These are phyloP conservation scores for Fusarium solani-melongenae DNA, from an alignment of 2,329 filamentous ascomycete genomes.

Conservation along the genomic window DNA sequence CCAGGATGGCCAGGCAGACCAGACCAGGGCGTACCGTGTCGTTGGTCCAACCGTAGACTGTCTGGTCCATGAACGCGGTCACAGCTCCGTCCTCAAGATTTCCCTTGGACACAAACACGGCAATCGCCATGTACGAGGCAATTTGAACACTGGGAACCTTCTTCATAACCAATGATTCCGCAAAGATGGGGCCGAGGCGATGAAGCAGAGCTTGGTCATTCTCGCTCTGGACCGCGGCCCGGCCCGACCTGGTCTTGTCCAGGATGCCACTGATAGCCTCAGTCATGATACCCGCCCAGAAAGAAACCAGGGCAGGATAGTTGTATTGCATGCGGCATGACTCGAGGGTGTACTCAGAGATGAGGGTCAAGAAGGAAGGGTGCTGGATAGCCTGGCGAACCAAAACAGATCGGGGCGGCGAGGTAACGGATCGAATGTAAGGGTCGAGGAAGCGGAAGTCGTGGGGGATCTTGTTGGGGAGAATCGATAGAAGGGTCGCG, in stretches of 20 bases:
- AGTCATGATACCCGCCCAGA: constrained; percentile 90
- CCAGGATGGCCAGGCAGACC: constrained; percentile 82
- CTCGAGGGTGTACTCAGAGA: constrained; percentile 83
- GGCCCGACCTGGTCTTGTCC: constrained; percentile 80
- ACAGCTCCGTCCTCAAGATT: constrained; percentile 82
- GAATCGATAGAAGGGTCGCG: constrained; percentile 84
- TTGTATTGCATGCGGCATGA: constrained; percentile 78
- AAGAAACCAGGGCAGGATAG: constrained; percentile 81
- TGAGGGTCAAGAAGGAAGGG: constrained; percentile 75
- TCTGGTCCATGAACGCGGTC: constrained; percentile 90
- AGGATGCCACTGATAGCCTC: constrained; percentile 88
- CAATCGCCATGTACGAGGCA: constrained; percentile 90
- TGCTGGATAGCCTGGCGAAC: constrained; percentile 87
- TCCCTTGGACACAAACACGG: constrained; percentile 86
- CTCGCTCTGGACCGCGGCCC: constrained; percentile 79
- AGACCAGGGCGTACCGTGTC: constrained; percentile 80
- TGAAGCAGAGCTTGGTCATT: constrained; percentile 83
- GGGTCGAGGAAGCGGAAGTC: constrained; percentile 87
- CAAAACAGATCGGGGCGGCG: constrained; percentile 82
- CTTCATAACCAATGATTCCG: constrained; percentile 80
- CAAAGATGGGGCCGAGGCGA: constrained; percentile 74
- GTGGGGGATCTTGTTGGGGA: constrained; percentile 78
- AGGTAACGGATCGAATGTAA: constrained; percentile 81
- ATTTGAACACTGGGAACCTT: constrained; percentile 83
- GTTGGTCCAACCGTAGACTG: constrained; percentile 79